phyloP scores from a whole-genome alignment of 257 asterid genomes.

The Solanum tarapatanum region DNA sequence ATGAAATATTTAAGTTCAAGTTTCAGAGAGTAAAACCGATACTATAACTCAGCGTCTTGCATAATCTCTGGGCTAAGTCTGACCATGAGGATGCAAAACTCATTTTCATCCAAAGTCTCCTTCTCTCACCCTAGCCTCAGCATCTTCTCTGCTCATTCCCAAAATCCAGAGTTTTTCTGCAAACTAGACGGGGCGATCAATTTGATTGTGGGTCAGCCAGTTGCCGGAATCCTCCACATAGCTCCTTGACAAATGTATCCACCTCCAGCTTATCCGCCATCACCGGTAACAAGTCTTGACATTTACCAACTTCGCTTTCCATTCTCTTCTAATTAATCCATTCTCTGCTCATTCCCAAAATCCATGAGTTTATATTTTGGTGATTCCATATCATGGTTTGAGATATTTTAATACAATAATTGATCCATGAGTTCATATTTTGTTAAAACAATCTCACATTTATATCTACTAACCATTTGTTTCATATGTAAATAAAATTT shows the following conservation, averaged over 20 bases:
- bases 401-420: no score
- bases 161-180: constrained; percentile 28
- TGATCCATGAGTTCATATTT: no score
- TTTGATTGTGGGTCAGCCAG: not conserved
- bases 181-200: constrained; percentile 38
- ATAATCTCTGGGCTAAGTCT: constrained; percentile 80
- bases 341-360: no score
- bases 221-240: constrained; percentile 32
- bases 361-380: no score
- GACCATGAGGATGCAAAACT: constrained; percentile 70
- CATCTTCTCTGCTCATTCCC: constrained; percentile 52
- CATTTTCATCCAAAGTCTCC: constrained; percentile 66
- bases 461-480: no score
- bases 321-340: not conserved
- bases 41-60: constrained; percentile 50
- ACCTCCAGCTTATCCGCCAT: constrained; percentile 18
- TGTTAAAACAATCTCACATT: no score
- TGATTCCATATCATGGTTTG: no score
- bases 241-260: constrained; percentile 16
- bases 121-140: constrained; percentile 54
- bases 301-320: constrained; percentile 14
- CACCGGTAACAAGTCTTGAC: constrained; percentile 49
- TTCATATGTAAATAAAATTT: no score
- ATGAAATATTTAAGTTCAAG: not conserved
- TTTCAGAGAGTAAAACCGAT: not conserved